phyloP scores from a whole-genome alignment of 495 filamentous ascomycete genomes.

The Cudoniella acicularis region DNA sequence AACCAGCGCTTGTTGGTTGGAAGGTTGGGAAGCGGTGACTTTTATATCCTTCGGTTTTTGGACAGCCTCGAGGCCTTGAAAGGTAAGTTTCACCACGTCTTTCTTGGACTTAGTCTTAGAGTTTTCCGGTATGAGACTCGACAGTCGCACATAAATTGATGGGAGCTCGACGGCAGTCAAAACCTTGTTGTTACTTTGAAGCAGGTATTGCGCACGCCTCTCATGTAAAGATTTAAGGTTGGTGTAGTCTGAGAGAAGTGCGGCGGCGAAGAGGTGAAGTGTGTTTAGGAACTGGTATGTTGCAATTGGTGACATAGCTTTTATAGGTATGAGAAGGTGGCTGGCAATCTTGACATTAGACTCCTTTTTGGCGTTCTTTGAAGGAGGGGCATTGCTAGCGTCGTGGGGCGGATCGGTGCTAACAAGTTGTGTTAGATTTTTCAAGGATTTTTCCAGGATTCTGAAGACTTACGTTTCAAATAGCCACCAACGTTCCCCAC shows the following conservation, averaged over 20 bases:
- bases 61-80: conserved; percentile 39
- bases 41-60: conserved; percentile 17
- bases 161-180: conserved; percentile 38
- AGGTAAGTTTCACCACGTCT: conserved; percentile 50
- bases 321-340: conserved; percentile 16
- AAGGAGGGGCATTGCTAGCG: neutral
- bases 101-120: conserved; percentile 25
- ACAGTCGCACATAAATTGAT: conserved; percentile 38
- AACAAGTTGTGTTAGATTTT: conserved; percentile 1
- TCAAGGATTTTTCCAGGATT: neutral
- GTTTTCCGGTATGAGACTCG: conserved; percentile 33
- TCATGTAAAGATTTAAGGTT: conserved; percentile 42
- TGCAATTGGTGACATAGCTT: conserved; percentile 9
- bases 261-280: conserved; percentile 23
- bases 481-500: conserved; percentile 75
- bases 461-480: conserved; percentile 35
- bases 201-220: conserved; percentile 27
- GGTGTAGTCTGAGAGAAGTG: conserved; percentile 36
- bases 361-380: neutral
- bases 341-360: conserved; percentile 8
- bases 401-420: conserved; percentile 9
- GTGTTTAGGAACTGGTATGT: conserved; percentile 23
- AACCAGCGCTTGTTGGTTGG: neutral
- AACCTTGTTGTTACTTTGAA: conserved; percentile 7
- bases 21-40: conserved; percentile 18